Percentiles rank a stretch among this genome's conserved stretches.
Conservation (phyloP, 257 asterid genomes). For the Leonotis leonurus region DNA sequence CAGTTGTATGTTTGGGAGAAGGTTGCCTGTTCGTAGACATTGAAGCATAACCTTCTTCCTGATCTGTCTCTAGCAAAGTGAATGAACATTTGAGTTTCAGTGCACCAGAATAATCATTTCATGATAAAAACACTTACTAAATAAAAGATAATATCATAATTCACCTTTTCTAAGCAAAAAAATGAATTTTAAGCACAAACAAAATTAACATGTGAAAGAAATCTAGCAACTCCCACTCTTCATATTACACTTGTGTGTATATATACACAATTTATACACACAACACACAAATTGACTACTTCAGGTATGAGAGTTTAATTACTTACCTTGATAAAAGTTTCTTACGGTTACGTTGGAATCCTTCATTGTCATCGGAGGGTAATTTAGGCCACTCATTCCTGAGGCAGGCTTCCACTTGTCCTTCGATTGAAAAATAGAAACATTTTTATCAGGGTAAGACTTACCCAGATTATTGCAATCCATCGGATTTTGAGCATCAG, state of each 20-base stretch:
- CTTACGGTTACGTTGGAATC: slow-evolving; percentile 34
- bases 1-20: slow-evolving; percentile 71
- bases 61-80: slow-evolving; percentile 45
- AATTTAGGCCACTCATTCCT: slow-evolving; percentile 51
- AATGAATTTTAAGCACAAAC: neutral
- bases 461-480: slow-evolving; percentile 38
- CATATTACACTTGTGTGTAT: too few relatives aligned
- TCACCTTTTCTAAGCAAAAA: slow-evolving; percentile 12
- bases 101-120: slow-evolving; percentile 14
- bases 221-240: neutral
- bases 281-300: neutral
- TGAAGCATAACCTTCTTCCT: slow-evolving; percentile 55
- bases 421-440: slow-evolving; percentile 43
- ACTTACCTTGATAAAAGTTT: slow-evolving; percentile 40
- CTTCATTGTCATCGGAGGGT: slow-evolving; percentile 34
- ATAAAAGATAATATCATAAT: neutral
- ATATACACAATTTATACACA: too few relatives aligned
- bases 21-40: slow-evolving; percentile 47
- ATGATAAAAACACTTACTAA: neutral
- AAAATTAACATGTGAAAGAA: neutral
- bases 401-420: slow-evolving; percentile 77
- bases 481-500: slow-evolving; percentile 34
- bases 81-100: slow-evolving; percentile 16
- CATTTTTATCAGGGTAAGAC: slow-evolving; percentile 37
- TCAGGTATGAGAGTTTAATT: neutral